A percentile compares a stretch with the other conserved stretches of the same genome.
Evolutionary conservation across 2,329 filamentous ascomycete species (phyloP).

Genomic region (Colletotrichum tropicale): DNA sequence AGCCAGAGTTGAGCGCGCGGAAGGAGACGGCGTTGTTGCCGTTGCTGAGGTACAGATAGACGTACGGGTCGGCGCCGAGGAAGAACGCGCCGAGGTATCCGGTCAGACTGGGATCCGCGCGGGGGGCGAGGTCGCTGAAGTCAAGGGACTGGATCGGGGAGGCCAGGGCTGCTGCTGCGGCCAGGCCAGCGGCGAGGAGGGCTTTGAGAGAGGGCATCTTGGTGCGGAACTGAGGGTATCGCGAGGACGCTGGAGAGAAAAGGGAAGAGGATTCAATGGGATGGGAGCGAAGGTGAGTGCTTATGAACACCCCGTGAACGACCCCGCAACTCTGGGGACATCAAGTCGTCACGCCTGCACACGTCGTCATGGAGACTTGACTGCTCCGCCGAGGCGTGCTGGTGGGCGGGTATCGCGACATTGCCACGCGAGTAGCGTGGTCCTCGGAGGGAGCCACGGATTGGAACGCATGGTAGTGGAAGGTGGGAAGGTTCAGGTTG

Average conservation of each 20-base stretch:
- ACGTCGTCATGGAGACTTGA: neutral
- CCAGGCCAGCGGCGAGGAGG: neutral
- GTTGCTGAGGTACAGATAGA: conserved; percentile 59
- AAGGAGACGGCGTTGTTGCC: conserved; percentile 55
- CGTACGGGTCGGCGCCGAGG: conserved; percentile 55
- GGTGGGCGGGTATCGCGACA: neutral
- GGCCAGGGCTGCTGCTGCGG: neutral
- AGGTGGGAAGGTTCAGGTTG: neutral
- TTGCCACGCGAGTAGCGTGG: neutral
- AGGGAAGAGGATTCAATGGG: too few relatives aligned
- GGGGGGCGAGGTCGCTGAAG: conserved; percentile 27
- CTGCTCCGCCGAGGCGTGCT: neutral
- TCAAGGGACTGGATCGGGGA: conserved; percentile 24
- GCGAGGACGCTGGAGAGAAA: neutral
- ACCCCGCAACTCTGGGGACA: neutral
- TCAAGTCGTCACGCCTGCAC: neutral
- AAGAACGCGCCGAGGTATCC: conserved; percentile 61
- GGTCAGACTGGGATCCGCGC: conserved; percentile 43
- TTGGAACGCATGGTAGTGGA: neutral
- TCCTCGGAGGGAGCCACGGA: neutral
- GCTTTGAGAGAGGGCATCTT: neutral
- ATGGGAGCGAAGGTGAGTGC: neutral
- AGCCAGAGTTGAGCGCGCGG: conserved; percentile 51
- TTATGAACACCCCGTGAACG: neutral
- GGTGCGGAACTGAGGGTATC: neutral